Conservation (phyloP, 2,329 filamentous ascomycete genomes). For the Blastomyces percursus region DNA sequence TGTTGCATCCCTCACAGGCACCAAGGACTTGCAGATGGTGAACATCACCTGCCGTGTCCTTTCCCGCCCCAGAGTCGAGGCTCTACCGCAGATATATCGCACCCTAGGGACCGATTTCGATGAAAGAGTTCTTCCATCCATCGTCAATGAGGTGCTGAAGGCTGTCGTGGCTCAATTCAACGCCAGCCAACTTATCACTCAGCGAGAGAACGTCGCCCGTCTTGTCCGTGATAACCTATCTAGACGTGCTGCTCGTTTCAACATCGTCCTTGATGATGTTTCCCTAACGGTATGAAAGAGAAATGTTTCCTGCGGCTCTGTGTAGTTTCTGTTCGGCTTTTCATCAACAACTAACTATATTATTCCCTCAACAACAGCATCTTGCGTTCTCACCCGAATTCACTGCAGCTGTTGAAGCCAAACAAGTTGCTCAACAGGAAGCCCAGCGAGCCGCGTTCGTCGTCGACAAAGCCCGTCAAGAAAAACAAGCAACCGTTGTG, state of each 20-base stretch:
- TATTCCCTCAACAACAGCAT: conserved; percentile 35
- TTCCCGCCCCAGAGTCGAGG: conserved; percentile 74
- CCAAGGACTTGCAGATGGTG: conserved; percentile 99
- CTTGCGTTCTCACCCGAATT: conserved; percentile 60
- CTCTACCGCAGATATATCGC: conserved; percentile 92
- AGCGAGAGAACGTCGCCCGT: conserved; percentile 90
- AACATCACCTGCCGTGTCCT: conserved; percentile 99
- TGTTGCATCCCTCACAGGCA: conserved; percentile 91
- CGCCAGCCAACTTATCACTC: conserved; percentile 93
- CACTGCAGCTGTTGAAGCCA: conserved; percentile 58
- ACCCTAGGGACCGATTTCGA: conserved; percentile 94
- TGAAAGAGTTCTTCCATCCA: conserved; percentile 89
- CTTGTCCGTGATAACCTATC: conserved; percentile 90
- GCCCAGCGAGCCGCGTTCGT: conserved; percentile 94
- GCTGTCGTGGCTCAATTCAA: conserved; percentile 99
- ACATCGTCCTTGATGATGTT: conserved; percentile 94
- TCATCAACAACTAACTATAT: conserved; percentile 11
- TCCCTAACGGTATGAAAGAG: conserved; percentile 66
- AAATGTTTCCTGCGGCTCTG: background rate
- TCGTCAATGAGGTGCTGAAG: conserved; percentile 98
- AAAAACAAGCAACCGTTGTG: conserved; percentile 98
- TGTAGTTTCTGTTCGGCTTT: background rate
- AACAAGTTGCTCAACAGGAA: conserved; percentile 71
- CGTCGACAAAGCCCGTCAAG: conserved; percentile 96
- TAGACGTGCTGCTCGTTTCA: conserved; percentile 84